Base-by-base conservation (phyloP, 306 rosid species). In the Gastrolobium villosum region DNA sequence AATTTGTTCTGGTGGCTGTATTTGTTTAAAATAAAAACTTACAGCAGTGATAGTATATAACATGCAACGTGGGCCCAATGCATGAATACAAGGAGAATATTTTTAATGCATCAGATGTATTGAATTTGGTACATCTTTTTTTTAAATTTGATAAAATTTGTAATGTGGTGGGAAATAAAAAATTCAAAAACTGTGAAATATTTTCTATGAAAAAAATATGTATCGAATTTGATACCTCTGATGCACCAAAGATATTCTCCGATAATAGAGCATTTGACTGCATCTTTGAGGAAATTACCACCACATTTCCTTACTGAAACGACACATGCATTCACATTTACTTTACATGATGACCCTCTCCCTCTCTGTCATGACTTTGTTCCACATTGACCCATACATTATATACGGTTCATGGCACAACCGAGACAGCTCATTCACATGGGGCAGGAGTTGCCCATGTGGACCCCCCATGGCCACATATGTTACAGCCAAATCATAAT, bases 381-480 rank as follows among this genome's bases (percentile, higher is more conserved):
- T 39, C 43, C 76, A 72, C 83, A 63, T 87, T 90, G 90, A 88
- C 87, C 88, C 82, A 79, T 76, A 71, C 76, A 71, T 71, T 15
- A 72, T 14, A 52, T 73, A 84, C 70, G 82, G 77, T 85, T 84
- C 84, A 72, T 75, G 28, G 65, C 75, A 74, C 72, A 78, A 74
- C 88, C 84, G 36, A 79, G 87, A 91, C 97, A 89, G 92, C 97
- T 91, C 97, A 89, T 82, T 83, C 98, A 93, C 98, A 91, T 93
- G 98, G 89, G 79, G 86, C 59, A 79, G 83, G 77, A 61, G 9
- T 80, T 86, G 55, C 88, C 79, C 86, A 70, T 82, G 77, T 83
- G 89, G 86, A 73, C 97, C 76, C 76, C 80, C 80, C 79, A 4
- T 75, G 55, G 48, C 72, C 88, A 74, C 84, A 61, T 55, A 36